Evolutionary conservation across 176 grass and related monocot species (phyloP), one percentile per base, ranked within the genome.

Genomic region (Tuctoria greenei): DNA sequence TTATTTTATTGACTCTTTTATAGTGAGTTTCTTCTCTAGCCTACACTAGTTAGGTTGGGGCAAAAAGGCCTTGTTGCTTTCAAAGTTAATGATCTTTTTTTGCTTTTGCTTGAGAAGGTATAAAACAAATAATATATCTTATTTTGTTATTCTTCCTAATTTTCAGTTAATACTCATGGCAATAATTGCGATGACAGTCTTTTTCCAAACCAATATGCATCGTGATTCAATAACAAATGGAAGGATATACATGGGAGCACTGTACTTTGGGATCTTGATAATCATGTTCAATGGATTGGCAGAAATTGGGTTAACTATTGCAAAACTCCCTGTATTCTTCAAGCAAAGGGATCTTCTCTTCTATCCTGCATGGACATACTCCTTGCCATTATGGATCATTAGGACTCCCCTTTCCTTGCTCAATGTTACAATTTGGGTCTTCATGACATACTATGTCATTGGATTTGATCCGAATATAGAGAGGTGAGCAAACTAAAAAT

Each of bases 271-370:
- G n/a, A n/a, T 81, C 40, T 1, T 87, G 23, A 71, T 72, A 70
- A 60, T 87, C 49, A 81, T 91, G 84, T 84, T 91, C 49, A 91
- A 84, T 41, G 85, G 85, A 10, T 74, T 85, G 21, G 42, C 77
- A 13, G 85, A 91, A 51, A 4, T 87, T 58, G 81, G 84, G 0
- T 54, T 87, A 38, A 84, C 84, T 11, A 66, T 87, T 12, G 4
- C 68, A 15, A 88, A 88, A 66, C 66, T 88, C n/a, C 85, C 89
- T 25, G 78, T 88, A 70, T 92, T 92, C 74, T 92, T 85, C 73
- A 92, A 88, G 74, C 89, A 92, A 71, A 83, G 85, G 40, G 85
- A 88, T 51, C 74, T 92, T 8, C 82, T 81, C 12, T 92, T 92
- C n/a, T n/a, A n/a, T 77, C 89, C 89, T 20, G 85, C 85, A 28